Evolutionary conservation across 2,329 filamentous ascomycete genomes (phyloP), one percentile per base, ranked within the genome.

Genomic region (Capronia coronata): DNA sequence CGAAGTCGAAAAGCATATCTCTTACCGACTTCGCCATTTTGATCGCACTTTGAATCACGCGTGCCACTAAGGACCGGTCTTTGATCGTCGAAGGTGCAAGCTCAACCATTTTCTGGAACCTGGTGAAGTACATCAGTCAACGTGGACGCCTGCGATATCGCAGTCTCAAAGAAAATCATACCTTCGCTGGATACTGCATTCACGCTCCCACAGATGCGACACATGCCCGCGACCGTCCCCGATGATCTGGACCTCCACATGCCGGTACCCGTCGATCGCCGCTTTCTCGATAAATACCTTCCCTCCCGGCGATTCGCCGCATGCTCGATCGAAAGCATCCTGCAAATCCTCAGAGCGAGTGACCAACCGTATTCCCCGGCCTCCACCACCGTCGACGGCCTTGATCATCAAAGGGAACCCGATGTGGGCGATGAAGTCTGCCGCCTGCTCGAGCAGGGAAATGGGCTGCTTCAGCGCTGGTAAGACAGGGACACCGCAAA

Each of bases 311-410:
- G 77, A 81, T 61, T 83, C 79, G 39, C 75, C 73, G 3, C 76
- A 70, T 2, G 77, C 76, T 52, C 77, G 67, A 40, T 69, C 71
- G 2, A 77, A 68, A 5, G 70, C 64, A 21, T 68, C 67, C 18
- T 72, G 65, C 3, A 82, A 63, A 3, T 74, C 70, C 0, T 64
- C 63, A 30, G 70, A 64, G 18, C 62, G 59, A 1, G 64, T 64
- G 5, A 81, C 72, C 1, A 82, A 65, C 4, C 79, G 71, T 39
- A 83, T 82, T 0, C 79, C 80, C 13, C 78, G 65, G 0, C 80
- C 80, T 2, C 79, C 79, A 11, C 79, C 80, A 1, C 79, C 79
- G 61, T 82, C 79, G 2, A 82, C 75, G n/a, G 79, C 79, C 59
- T 83, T 83, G 38, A 83, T 67, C 75, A 82, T 80, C 37, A 81